phyloP scores from a whole-genome alignment of 495 filamentous ascomycete genomes.

The Bryoglossum gracile region DNA sequence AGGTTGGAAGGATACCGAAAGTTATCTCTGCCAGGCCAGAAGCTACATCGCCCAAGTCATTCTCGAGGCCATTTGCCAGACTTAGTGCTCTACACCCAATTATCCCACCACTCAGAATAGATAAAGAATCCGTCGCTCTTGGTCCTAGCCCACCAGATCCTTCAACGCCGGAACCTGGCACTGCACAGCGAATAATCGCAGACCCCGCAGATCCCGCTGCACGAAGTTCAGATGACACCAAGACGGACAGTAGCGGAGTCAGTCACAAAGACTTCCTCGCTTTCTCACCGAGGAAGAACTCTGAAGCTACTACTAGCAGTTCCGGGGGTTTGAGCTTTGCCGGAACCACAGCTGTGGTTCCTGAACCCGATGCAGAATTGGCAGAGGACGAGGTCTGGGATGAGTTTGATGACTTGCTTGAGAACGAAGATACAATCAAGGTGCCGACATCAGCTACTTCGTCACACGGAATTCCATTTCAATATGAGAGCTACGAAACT shows the following conservation, averaged over 20 bases:
- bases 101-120: constrained; percentile 24
- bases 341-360: constrained; percentile 49
- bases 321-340: constrained; percentile 45
- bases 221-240: constrained; percentile 12
- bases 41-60: constrained; percentile 68
- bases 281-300: constrained; percentile 66
- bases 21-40: constrained; percentile 72
- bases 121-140: constrained; percentile 39
- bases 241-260: constrained; percentile 4
- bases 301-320: constrained; percentile 59
- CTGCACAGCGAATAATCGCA: background rate
- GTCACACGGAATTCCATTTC: constrained; percentile 38
- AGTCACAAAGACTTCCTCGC: constrained; percentile 47
- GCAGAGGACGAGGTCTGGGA: constrained; percentile 89
- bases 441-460: constrained; percentile 42
- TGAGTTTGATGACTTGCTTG: constrained; percentile 83
- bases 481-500: constrained; percentile 35
- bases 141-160: constrained; percentile 37
- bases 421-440: constrained; percentile 38
- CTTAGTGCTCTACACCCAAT: constrained; percentile 34
- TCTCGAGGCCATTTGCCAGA: constrained; percentile 70
- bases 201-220: background rate
- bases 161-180: constrained; percentile 21
- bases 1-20: constrained; percentile 84
- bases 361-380: constrained; percentile 46